These are phyloP conservation scores for Tephrocybe sp. DNA, from an alignment of 768 basidiomycete genomes.

Conservation along the genomic window DNA sequence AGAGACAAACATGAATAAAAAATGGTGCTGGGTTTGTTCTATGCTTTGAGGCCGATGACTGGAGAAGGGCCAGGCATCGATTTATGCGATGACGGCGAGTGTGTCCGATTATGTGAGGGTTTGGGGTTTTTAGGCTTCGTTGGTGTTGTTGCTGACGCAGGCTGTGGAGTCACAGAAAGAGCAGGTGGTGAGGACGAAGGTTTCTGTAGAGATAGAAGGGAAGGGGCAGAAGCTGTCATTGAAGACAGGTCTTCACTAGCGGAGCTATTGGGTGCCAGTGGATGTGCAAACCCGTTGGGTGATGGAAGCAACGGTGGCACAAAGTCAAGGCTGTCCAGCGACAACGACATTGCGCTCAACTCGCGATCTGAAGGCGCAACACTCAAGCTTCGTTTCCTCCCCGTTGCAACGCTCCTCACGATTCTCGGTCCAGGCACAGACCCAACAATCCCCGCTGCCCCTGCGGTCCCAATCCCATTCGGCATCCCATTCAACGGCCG, in stretches of 20 bases:
- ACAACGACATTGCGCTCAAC: slow-evolving; percentile 18
- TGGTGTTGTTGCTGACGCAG: slow-evolving; percentile 4
- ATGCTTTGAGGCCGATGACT: slow-evolving; percentile 30
- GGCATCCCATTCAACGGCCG: slow-evolving; percentile 9
- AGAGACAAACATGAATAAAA: not conserved
- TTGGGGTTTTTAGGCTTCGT: slow-evolving; percentile 10
- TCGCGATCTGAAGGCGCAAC: slow-evolving; percentile 29
- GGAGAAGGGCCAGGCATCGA: slow-evolving; percentile 19
- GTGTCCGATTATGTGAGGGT: slow-evolving; percentile 18
- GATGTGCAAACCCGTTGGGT: slow-evolving; percentile 16
- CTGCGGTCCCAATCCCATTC: slow-evolving; percentile 15
- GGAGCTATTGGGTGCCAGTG: slow-evolving; percentile 10
- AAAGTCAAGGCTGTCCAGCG: slow-evolving; percentile 7
- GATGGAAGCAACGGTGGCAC: slow-evolving; percentile 9
- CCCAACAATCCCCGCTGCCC: slow-evolving; percentile 21
- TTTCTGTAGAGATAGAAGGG: slow-evolving; percentile 10
- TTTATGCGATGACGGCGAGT: slow-evolving; percentile 22
- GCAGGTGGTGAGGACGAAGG: not conserved
- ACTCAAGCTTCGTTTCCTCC: slow-evolving; percentile 40
- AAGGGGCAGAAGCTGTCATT: slow-evolving; percentile 18
- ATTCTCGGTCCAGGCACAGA: slow-evolving; percentile 45
- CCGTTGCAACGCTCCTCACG: slow-evolving; percentile 55
- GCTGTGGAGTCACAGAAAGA: not conserved
- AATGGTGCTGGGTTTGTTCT: slow-evolving; percentile 2
- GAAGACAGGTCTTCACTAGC: slow-evolving; percentile 6